These are phyloP conservation scores for Delphinella strobiligena DNA, from an alignment of 2,329 filamentous ascomycete genomes.

Conservation along the genomic window DNA sequence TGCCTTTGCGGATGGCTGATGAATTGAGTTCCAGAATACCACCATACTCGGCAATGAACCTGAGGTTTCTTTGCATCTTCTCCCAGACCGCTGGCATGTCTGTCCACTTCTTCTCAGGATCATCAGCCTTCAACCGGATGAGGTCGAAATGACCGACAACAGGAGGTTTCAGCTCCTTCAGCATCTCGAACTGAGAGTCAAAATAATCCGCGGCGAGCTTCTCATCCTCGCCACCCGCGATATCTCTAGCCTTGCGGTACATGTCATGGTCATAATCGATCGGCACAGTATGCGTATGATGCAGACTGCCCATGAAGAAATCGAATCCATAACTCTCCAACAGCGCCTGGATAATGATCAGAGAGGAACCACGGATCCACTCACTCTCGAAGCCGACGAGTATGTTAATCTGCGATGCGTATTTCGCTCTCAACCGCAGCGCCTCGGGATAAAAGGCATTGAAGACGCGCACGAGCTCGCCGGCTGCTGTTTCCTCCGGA, in stretches of 20 bases:
- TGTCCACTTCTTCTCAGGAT: constrained; percentile 50
- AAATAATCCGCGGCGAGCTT: constrained; percentile 75
- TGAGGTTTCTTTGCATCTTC: constrained; percentile 61
- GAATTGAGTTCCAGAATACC: constrained; percentile 86
- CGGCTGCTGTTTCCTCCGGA: constrained; percentile 59
- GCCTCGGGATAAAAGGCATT: constrained; percentile 67
- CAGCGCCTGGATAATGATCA: constrained; percentile 47
- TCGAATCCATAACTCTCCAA: constrained; percentile 56
- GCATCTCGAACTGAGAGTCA: constrained; percentile 75
- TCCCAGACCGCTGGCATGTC: constrained; percentile 51
- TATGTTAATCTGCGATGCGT: constrained; percentile 60
- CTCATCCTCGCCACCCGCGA: constrained; percentile 53
- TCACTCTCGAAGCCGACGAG: constrained; percentile 88
- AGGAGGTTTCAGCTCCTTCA: constrained; percentile 55
- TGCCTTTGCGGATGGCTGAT: constrained; percentile 74
- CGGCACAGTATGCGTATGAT: constrained; percentile 75
- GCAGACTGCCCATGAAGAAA: constrained; percentile 85
- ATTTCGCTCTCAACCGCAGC: constrained; percentile 55
- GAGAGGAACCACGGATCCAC: constrained; percentile 66
- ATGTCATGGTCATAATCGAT: constrained; percentile 70
- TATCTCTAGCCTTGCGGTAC: constrained; percentile 52
- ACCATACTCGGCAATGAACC: constrained; percentile 57
- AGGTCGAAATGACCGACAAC: constrained; percentile 93
- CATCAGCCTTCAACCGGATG: constrained; percentile 64
- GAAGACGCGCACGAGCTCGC: constrained; percentile 42